These are phyloP conservation scores for Fusarium annulatum DNA, from an alignment of 2,329 filamentous ascomycete genomes.

Conservation along the genomic window DNA sequence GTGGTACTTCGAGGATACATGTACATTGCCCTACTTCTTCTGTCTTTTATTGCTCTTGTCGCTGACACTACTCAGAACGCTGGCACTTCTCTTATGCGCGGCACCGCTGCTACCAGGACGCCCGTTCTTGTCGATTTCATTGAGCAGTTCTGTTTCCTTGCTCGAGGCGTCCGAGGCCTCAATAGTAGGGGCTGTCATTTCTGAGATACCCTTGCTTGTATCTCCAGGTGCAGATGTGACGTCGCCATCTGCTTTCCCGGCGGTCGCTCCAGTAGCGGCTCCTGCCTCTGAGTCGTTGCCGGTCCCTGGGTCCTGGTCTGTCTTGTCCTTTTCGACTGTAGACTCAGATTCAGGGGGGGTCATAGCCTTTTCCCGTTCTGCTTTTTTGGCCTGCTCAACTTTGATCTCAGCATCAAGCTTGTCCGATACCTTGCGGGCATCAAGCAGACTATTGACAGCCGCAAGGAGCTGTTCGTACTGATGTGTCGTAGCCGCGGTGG, in stretches of 20 bases:
- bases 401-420: conserved; percentile 80
- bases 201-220: conserved; percentile 25
- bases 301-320: conserved; percentile 15
- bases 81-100: conserved; percentile 82
- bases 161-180: conserved; percentile 19
- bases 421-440: conserved; percentile 78
- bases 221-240: conserved; percentile 30
- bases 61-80: conserved; percentile 77
- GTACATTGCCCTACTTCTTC: conserved; percentile 56
- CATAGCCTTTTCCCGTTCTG: conserved; percentile 59
- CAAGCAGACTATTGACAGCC: conserved; percentile 76
- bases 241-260: conserved; percentile 23
- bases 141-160: conserved; percentile 35
- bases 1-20: conserved; percentile 41
- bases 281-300: conserved; percentile 26
- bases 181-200: conserved; percentile 14
- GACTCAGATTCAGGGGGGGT: conserved; percentile 23
- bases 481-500: conserved; percentile 76
- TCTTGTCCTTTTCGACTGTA: conserved; percentile 32
- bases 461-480: conserved; percentile 77
- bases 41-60: conserved; percentile 70
- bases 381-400: conserved; percentile 67
- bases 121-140: conserved; percentile 44
- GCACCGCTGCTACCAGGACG: conserved; percentile 55
- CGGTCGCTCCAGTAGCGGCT: conserved; percentile 3